phyloP scores from a whole-genome alignment of 768 basidiomycete species.

The Leccinum rimulosum region DNA sequence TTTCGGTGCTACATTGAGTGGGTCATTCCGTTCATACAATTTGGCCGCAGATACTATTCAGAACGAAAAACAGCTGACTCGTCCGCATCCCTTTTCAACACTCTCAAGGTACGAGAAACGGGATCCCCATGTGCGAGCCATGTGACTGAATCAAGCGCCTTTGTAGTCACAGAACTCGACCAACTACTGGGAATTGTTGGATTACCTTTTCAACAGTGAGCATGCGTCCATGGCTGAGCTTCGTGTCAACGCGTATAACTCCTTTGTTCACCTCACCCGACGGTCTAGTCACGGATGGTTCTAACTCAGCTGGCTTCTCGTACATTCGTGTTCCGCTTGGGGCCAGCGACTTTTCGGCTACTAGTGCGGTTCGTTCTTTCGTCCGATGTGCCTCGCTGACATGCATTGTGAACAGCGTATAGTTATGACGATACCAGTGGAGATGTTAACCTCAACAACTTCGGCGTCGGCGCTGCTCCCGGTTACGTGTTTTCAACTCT shows the following conservation, averaged over 20 bases:
- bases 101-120: conserved; percentile 53
- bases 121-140: neutral
- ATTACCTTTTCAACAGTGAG: conserved; percentile 52
- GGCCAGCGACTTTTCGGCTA: conserved; percentile 69
- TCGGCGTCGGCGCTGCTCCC: conserved; percentile 58
- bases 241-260: neutral
- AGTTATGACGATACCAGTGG: conserved; percentile 62
- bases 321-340: conserved; percentile 71
- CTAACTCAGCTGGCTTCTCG: conserved; percentile 62
- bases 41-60: conserved; percentile 2
- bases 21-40: conserved; percentile 8
- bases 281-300: conserved; percentile 51
- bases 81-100: conserved; percentile 56
- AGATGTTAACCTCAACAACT: conserved; percentile 56
- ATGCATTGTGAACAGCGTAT: conserved; percentile 43
- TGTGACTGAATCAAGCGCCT: conserved; percentile 3
- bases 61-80: conserved; percentile 55
- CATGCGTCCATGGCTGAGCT: neutral
- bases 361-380: conserved; percentile 35
- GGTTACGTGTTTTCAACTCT: conserved; percentile 62
- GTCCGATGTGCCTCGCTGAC: conserved; percentile 3
- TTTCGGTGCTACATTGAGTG: conserved; percentile 67
- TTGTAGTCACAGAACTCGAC: conserved; percentile 46
- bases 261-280: neutral
- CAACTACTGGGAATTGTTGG: conserved; percentile 59